Conservation (phyloP, 2,329 filamentous ascomycete species). For the Alternaria brassicae region DNA sequence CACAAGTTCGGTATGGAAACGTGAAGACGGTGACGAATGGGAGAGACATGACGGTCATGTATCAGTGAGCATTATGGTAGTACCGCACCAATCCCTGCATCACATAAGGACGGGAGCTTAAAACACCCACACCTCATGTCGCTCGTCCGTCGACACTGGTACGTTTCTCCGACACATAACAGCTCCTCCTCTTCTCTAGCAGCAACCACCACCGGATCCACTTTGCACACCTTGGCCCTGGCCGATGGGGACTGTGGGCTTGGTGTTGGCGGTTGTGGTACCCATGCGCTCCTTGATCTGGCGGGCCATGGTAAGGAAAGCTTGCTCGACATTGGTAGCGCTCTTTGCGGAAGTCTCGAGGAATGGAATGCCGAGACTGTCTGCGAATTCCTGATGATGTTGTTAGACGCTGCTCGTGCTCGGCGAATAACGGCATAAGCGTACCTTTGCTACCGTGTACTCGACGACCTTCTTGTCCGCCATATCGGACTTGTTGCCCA, state of each 20-base stretch:
- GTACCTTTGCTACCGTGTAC: constrained; percentile 98
- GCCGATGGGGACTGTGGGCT: constrained; percentile 95
- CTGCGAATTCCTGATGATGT: constrained; percentile 83
- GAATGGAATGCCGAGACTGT: constrained; percentile 98
- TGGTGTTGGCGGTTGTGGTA: constrained; percentile 96
- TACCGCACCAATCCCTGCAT: constrained; percentile 32
- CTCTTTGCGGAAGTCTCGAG: constrained; percentile 99
- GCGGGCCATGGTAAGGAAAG: constrained; percentile 99
- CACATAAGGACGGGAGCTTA: constrained; percentile 29
- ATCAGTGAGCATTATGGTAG: constrained; percentile 41
- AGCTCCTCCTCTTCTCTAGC: constrained; percentile 64
- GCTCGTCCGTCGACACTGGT: constrained; percentile 23
- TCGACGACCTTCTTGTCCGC: constrained; percentile 99
- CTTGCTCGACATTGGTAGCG: constrained; percentile 98
- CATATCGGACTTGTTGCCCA: constrained; percentile 99
- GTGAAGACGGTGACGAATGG: constrained; percentile 28
- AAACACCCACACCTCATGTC: constrained; percentile 40
- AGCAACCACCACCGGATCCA: constrained; percentile 85
- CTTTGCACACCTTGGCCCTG: constrained; percentile 93
- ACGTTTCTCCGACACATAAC: constrained; percentile 19
- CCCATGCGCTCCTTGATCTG: constrained; percentile 99
- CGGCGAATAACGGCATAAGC: constrained; percentile 31
- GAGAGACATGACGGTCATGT: constrained; percentile 27
- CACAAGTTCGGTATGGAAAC: constrained; percentile 22
- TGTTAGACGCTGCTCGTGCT: constrained; percentile 23